Percentiles rank a stretch among this genome's conserved stretches.
Evolutionary conservation across 106 monocot species (phyloP).

Genomic region (Dendrobium nobile): DNA sequence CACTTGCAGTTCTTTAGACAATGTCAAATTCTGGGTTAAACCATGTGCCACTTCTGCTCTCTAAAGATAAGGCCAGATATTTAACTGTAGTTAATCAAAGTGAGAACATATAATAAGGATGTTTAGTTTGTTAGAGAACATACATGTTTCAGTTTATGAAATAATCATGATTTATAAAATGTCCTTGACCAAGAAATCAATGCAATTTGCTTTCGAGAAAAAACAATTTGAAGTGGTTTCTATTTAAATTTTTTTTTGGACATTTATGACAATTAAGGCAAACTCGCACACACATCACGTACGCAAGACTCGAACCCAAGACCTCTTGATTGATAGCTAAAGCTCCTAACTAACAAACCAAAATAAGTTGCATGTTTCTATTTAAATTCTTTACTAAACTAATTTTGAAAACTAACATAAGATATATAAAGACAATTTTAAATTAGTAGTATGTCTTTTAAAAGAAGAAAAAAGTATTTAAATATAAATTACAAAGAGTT

Average conservation of each 20-base stretch:
- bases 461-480: background rate
- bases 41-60: background rate
- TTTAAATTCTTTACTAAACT: background rate
- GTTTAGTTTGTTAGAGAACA: background rate
- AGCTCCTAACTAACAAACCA: too few relatives aligned
- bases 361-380: background rate
- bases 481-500: background rate
- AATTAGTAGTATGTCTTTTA: background rate
- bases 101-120: background rate
- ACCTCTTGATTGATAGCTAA: too few relatives aligned
- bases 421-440: background rate
- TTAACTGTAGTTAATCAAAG: background rate
- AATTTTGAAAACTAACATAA: background rate
- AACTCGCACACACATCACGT: too few relatives aligned
- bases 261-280: too few relatives aligned
- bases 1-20: background rate
- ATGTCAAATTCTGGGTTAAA: background rate
- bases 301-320: too few relatives aligned
- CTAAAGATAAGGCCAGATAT: background rate
- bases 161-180: background rate
- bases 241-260: background rate
- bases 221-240: background rate
- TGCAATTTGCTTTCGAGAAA: background rate
- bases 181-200: background rate
- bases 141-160: background rate